Evolutionary conservation across 2,329 filamentous ascomycete genomes (phyloP), one percentile per base, ranked within the genome.

Genomic region (Pseudopithomyces maydicus): DNA sequence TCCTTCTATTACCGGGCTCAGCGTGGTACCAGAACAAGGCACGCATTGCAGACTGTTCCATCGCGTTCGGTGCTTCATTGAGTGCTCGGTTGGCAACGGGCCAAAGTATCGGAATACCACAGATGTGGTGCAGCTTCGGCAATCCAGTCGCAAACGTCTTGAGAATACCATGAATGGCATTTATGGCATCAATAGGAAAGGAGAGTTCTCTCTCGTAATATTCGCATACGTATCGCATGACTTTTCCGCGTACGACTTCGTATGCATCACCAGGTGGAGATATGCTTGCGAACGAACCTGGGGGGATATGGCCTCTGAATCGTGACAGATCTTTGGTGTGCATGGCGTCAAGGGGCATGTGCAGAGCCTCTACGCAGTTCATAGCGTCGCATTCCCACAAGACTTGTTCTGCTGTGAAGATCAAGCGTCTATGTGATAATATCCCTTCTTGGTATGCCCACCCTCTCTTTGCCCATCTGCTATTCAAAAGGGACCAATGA

Each of bases 361-460:
- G n/a, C 17, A 52, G 17, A 8, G 17, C 41, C 26, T 52, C 50
- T 7, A 36, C 4, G 32, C n/a, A 45, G 10, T n/a, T 35, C 7
- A 20, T n/a, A 20, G 8, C 12, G 3, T 8, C 19, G 38, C 41
- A 45, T 35, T 52, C 38, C 38, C 38, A 51, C 39, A 39, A 29
- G 1, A 41, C 6, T 33, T 46, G 41, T 3, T 32, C n/a, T 4
- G 22, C 42, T 17, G 39, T 38, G 32, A 54, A 54, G 26, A 54
- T 23, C 17, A 54, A 32, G 3, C 51, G 41, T 11, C 42, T 17
- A 14, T 11, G 41, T n/a, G 51, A 47, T 12, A 54, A 17, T 14
- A 54, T 33, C 2, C 51, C 51, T 54, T 54, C 51, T 32, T 54
- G 51, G 32, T 46, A 54, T 4, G 51, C 46, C 51, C 51, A 54